A percentile compares a stretch with the other conserved stretches of the same genome.
phyloP scores from a whole-genome alignment of 495 filamentous ascomycete genomes.

The Thermochaetoides thermophila region DNA sequence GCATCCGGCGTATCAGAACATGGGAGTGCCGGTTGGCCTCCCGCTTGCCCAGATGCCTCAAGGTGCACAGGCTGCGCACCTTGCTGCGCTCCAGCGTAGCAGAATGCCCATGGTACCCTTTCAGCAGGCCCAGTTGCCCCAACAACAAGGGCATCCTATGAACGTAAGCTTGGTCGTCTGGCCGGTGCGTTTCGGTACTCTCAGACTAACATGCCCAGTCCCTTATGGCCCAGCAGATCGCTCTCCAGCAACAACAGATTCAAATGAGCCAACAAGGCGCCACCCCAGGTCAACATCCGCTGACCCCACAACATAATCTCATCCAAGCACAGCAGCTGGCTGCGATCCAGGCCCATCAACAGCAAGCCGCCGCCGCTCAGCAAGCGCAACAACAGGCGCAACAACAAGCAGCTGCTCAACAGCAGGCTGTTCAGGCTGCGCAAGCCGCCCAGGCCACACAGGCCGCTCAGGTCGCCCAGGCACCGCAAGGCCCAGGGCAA shows the following conservation, averaged over 20 bases:
- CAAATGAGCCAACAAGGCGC: conserved; percentile 31
- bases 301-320: conserved; percentile 26
- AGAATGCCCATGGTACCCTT: conserved; percentile 30
- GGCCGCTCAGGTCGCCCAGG: conserved; percentile 35
- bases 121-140: conserved; percentile 31
- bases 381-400: conserved; percentile 14
- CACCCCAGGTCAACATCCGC: conserved; percentile 28
- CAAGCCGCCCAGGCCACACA: conserved; percentile 34
- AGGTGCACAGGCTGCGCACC: too few species aligned
- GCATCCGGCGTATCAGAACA: conserved; percentile 25
- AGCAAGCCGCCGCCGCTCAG: conserved; percentile 29
- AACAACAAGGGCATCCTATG: conserved; percentile 29
- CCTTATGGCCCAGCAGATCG: conserved; percentile 15
- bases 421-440: conserved; percentile 29
- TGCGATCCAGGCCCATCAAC: conserved; percentile 18
- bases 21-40: conserved; percentile 39
- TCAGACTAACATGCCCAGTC: too few species aligned
- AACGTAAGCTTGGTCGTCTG: conserved; percentile 19
- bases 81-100: conserved; percentile 10
- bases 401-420: conserved; percentile 27
- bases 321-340: conserved; percentile 20
- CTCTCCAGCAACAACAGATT: conserved; percentile 22
- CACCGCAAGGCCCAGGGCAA: conserved; percentile 20
- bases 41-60: conserved; percentile 10
- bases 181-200: too few species aligned